A percentile compares a stretch with the other conserved stretches of the same genome.
Conservation (phyloP, 139 green algal species). For the Prasinococcaceae sp. region DNA sequence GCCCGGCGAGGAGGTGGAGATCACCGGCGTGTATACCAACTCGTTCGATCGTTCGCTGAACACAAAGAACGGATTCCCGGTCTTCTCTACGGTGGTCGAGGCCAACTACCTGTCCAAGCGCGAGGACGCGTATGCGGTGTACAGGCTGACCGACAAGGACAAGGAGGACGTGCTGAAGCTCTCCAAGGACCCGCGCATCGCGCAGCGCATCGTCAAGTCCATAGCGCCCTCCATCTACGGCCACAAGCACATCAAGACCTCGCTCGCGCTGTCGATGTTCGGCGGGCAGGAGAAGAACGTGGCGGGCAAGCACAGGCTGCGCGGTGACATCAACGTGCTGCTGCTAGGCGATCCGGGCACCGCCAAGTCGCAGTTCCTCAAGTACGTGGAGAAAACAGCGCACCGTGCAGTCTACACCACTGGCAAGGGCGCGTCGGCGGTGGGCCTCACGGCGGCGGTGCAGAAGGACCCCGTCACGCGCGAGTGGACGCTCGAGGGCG, state of each 20-base stretch:
- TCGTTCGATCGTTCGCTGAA: slow-evolving; percentile 78
- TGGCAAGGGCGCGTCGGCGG: slow-evolving; percentile 89
- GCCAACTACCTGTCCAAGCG: slow-evolving; percentile 77
- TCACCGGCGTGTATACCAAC: slow-evolving; percentile 86
- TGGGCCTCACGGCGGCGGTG: slow-evolving; percentile 90
- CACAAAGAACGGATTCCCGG: slow-evolving; percentile 80
- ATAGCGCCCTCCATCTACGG: slow-evolving; percentile 98
- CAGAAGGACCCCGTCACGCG: slow-evolving; percentile 64
- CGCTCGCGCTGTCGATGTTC: slow-evolving; percentile 84
- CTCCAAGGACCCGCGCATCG: slow-evolving; percentile 45
- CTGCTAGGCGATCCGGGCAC: slow-evolving; percentile 90
- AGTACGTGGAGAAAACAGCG: slow-evolving; percentile 92
- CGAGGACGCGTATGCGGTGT: slow-evolving; percentile 53
- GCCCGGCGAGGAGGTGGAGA: slow-evolving; percentile 86
- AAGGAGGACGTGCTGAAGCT: slow-evolving; percentile 58
- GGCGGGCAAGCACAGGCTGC: slow-evolving; percentile 36
- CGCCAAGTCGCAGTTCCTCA: slow-evolving; percentile 95
- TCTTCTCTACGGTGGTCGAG: slow-evolving; percentile 88
- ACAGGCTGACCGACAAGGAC: slow-evolving; percentile 84
- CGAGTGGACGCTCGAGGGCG: slow-evolving; percentile 97
- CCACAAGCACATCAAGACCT: slow-evolving; percentile 92
- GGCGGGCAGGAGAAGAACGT: slow-evolving; percentile 68
- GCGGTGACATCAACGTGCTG: slow-evolving; percentile 97
- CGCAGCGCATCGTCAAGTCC: slow-evolving; percentile 63
- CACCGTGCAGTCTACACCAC: slow-evolving; percentile 90